Conservation (phyloP, 768 basidiomycete genomes). For the Kwoniella sp. region DNA sequence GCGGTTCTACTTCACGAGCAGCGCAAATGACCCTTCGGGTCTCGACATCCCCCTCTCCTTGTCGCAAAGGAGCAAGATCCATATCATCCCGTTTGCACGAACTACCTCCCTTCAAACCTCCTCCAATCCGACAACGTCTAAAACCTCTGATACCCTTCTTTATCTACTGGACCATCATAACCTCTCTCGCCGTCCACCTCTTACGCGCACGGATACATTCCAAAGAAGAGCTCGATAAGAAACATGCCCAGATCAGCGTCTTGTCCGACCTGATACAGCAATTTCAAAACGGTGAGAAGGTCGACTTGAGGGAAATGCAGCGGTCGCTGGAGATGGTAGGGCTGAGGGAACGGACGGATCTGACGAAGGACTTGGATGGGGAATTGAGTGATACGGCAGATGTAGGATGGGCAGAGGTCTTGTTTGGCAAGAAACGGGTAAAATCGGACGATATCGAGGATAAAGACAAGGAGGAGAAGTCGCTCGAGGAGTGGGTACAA, state of each 20-base stretch:
- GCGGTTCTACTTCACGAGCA: too few relatives aligned
- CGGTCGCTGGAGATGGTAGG: constrained; percentile 56
- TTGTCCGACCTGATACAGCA: constrained; percentile 45
- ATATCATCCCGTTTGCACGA: background rate
- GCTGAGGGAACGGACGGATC: constrained; percentile 46
- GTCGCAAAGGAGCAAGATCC: background rate
- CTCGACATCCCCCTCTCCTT: too few relatives aligned
- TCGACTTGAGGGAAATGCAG: constrained; percentile 45
- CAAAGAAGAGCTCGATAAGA: constrained; percentile 33
- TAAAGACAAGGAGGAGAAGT: constrained; percentile 15
- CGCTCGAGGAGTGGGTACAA: constrained; percentile 22
- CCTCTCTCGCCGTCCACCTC: constrained; percentile 49
- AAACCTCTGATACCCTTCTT: constrained; percentile 52
- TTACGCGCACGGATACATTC: constrained; percentile 37
- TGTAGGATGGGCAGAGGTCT: constrained; percentile 53
- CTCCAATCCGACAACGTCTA: constrained; percentile 49
- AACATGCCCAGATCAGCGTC: constrained; percentile 51
- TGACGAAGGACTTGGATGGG: constrained; percentile 29
- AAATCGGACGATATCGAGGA: constrained; percentile 31
- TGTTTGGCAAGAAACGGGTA: constrained; percentile 53
- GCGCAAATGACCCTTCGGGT: too few relatives aligned
- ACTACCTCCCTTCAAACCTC: constrained; percentile 34
- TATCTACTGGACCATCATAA: constrained; percentile 52
- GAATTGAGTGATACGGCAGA: constrained; percentile 32
- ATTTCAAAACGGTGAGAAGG: constrained; percentile 21